Evolutionary conservation across 75 land plant genomes (phyloP).

Genomic region (Larix kaempferi): DNA sequence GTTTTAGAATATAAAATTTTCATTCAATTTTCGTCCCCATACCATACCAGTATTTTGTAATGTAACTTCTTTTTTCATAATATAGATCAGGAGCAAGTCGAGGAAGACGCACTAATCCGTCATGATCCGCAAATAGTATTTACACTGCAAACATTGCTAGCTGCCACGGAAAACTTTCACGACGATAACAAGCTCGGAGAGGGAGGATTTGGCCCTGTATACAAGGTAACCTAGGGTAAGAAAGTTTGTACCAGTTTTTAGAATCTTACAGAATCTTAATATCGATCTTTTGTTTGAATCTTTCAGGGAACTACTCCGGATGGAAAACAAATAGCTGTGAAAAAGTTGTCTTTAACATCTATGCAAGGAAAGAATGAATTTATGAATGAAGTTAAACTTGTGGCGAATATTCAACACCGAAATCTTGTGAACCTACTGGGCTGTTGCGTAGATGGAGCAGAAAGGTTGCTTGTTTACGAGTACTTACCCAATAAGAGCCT

Average conservation of each 20-base stretch:
- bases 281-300: background rate
- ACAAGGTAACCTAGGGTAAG: background rate
- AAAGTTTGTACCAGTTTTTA: too few relatives aligned
- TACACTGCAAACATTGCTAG: background rate
- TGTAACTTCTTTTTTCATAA: too few relatives aligned
- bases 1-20: too few relatives aligned
- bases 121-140: background rate
- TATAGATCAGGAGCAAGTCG: too few relatives aligned
- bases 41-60: too few relatives aligned
- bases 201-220: background rate
- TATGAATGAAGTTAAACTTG: slow-evolving; percentile 16
- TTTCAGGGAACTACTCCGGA: slow-evolving; percentile 8
- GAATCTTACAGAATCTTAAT: too few relatives aligned
- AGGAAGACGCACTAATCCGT: background rate
- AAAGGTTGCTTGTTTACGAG: slow-evolving; percentile 22
- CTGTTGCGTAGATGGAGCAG: slow-evolving; percentile 10
- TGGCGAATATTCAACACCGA: slow-evolving; percentile 14
- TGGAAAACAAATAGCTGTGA: slow-evolving; percentile 17
- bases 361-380: slow-evolving; percentile 22
- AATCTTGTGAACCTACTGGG: slow-evolving; percentile 26
- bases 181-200: background rate
- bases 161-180: background rate
- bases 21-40: too few relatives aligned
- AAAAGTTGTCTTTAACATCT: background rate
- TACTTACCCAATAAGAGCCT: slow-evolving; percentile 24